Evolutionary conservation across 23 red algal genomes (phyloP), one percentile per base, ranked within the genome.

Genomic region (Agarophyton chilense): DNA sequence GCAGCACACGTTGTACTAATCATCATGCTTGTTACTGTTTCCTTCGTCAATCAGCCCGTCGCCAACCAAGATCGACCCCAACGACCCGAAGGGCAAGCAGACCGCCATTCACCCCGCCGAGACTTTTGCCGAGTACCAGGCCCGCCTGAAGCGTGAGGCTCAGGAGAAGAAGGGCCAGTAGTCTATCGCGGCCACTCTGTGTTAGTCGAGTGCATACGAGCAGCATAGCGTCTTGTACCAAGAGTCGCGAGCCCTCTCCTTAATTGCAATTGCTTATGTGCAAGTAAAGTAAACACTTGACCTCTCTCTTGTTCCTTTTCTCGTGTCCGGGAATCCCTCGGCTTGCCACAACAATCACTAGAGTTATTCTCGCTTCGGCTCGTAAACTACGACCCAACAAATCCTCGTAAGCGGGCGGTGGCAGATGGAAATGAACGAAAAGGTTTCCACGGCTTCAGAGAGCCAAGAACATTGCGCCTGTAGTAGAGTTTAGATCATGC

Each of bases 41-140:
- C 32, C 35, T 61, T 44, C 39, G 43, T 47, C 52, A 26, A 2
- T 3, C 34, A 91, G 77, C 46, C 88, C 88, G 55, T 29, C 40
- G 19, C 77, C 90, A 22, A 93, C 90, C 2, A 24, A 78, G 55
- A 84, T 85, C 26, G 90, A 93, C 33, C 75, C 77, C 22, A 74
- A 84, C 8, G 57, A 92, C 57, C 88, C 88, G 43, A 93, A 93
- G 78, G 79, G 25, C 34, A 93, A 93, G 76, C 77, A 93, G 80
- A 93, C 35, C n/a, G 90, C 90, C 17, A 93, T 93, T 55, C 90
- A 93, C 29, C 76, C 74, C 9, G 88, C 88, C 44, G 88, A 91
- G 61, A 91, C 88, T 40, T 91, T 91, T 31, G 77, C 88, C 34
- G 88, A 91, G 56, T 91, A 91, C 39, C 88, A 91, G 76, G 88